Conservation (phyloP, 1,284 basidiomycete species). For the Gomphus bonarii region DNA sequence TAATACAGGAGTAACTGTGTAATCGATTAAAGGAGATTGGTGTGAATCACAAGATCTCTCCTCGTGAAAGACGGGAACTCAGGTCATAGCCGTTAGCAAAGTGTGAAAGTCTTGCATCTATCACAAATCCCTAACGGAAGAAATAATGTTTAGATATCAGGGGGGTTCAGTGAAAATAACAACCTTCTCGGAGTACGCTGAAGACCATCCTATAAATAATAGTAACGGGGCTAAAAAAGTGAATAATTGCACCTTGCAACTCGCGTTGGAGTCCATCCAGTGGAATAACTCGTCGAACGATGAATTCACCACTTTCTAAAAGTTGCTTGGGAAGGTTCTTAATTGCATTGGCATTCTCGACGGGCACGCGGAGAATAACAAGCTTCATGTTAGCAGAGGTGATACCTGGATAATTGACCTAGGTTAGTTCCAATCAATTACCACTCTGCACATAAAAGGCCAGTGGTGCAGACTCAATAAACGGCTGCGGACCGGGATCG, state of each 20-base stretch:
- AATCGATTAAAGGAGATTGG: neutral
- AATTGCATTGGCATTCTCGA: conserved; percentile 34
- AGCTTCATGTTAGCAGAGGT: conserved; percentile 78
- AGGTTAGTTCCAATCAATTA: neutral
- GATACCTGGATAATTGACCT: conserved; percentile 46
- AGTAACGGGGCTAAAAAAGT: neutral
- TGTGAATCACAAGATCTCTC: neutral
- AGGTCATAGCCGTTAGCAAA: conserved; percentile 60
- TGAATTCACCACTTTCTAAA: conserved; percentile 76
- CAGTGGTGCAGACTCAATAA: neutral
- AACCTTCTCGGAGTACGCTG: conserved; percentile 62
- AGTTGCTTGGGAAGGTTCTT: conserved; percentile 52
- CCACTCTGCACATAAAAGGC: neutral
- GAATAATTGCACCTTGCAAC: conserved; percentile 45
- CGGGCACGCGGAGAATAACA: conserved; percentile 50
- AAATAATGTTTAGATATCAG: neutral
- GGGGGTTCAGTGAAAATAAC: neutral
- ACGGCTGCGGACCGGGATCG: conserved; percentile 53
- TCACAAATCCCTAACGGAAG: conserved; percentile 46
- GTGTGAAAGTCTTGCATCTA: conserved; percentile 70
- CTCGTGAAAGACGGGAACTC: neutral
- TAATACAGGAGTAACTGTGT: too few relatives aligned
- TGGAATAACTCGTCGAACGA: conserved; percentile 64
- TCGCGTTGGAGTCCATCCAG: conserved; percentile 50
- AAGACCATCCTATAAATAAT: neutral